A percentile compares a stretch with the other conserved stretches of the same genome.
Evolutionary conservation across 495 filamentous ascomycete species (phyloP).

Genomic region (Geoglossum glabrum): DNA sequence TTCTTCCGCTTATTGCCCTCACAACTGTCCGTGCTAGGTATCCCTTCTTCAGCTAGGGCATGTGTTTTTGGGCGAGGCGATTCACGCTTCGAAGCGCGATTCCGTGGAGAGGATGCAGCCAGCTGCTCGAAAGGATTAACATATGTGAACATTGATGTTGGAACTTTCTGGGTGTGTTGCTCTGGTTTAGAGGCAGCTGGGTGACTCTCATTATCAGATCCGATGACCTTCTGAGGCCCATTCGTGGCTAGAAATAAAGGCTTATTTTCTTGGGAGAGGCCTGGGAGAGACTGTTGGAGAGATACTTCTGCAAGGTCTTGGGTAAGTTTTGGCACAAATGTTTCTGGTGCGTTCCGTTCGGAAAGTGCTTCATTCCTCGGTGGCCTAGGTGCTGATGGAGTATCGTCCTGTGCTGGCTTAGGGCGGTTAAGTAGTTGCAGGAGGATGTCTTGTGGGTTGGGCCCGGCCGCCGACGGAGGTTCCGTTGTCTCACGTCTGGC

Average conservation of each 20-base stretch:
- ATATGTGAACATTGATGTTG: constrained; percentile 42
- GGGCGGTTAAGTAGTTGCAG: constrained; percentile 42
- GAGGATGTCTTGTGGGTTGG: constrained; percentile 44
- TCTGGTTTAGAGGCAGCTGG: not conserved
- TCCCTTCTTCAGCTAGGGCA: constrained; percentile 17
- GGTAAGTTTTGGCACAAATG: constrained; percentile 10
- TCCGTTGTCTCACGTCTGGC: constrained; percentile 9
- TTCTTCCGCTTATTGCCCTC: constrained; percentile 13
- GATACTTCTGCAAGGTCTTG: constrained; percentile 10
- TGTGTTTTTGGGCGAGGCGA: constrained; percentile 3
- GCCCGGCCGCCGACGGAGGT: constrained; percentile 8
- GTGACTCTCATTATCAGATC: not conserved
- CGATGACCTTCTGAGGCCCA: constrained; percentile 6
- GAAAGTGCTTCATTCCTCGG: not conserved
- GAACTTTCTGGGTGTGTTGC: not conserved
- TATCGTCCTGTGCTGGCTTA: constrained; percentile 18
- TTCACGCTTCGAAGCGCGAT: constrained; percentile 24
- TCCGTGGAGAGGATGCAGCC: constrained; percentile 43
- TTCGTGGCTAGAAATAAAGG: not conserved
- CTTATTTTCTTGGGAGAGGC: not conserved
- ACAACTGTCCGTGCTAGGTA: not conserved
- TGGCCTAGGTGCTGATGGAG: not conserved
- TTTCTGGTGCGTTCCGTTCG: constrained; percentile 8
- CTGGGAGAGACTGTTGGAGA: constrained; percentile 8
- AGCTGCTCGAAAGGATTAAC: constrained; percentile 66